Evolutionary conservation across 2,329 filamentous ascomycete species (phyloP), one percentile per base, ranked within the genome.

Genomic region (Alternaria brassicicola): DNA sequence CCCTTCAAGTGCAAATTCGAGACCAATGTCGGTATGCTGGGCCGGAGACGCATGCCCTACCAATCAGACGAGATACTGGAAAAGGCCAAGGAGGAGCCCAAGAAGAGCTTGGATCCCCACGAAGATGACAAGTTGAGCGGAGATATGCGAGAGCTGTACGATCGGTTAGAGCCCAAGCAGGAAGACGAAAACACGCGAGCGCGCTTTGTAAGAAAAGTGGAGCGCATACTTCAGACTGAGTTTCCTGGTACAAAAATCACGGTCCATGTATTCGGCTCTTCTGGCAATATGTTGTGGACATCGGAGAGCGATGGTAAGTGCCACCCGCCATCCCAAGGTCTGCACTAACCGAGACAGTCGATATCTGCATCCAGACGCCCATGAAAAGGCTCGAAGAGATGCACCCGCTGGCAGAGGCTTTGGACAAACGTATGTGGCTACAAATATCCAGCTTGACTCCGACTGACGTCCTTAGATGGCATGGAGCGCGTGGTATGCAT

Each of bases 401-500:
- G 70, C 97, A 96, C 81, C 88, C 91, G 76, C 88, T 99, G 74
- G 94, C 95, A 48, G 90, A 93, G 65, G 86, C 95, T 53, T 84
- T 99, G 46, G 89, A 91, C 48, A 91, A 88, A 77, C 88, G 93
- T 97, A 88, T 72, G 92, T 81, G 58, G 26, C 8, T 42, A 47
- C 28, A 6, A 13, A 30, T 21, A 4, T 10, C 19, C 23, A 38
- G 13, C 13, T 45, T 30, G 28, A 39, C 17, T 52, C 48, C 51
- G 19, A 52, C 84, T 73, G 82, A 75, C 60, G 28, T 45, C 30
- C 49, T 25, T 70, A 97, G 94, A 92, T 81, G 94, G 94, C 36
- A 99, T 99, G 95, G 86, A 98, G 77, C 92, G 92, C 71, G 93
- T 99, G 1, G 91, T 97, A 23, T 99, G 95, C 76, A 92, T 98